Conservation (phyloP, 495 filamentous ascomycete species). For the Mycothermus thermophilus region DNA sequence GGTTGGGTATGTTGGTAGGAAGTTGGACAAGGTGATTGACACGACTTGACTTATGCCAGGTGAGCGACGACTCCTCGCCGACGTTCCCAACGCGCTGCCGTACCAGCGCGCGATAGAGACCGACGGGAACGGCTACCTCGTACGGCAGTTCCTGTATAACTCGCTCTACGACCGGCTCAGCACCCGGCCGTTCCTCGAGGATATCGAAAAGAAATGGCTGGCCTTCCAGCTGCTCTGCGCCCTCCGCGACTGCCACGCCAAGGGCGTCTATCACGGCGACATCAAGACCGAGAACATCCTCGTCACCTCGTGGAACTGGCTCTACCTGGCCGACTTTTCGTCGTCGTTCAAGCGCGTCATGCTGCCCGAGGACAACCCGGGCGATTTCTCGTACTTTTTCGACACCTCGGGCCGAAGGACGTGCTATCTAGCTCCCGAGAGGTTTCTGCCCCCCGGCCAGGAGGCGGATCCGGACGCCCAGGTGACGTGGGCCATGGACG, state of each 20-base stretch:
- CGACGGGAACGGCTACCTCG: conserved; percentile 76
- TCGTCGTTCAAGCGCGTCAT: conserved; percentile 90
- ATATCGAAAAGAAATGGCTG: conserved; percentile 98
- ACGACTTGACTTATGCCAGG: no score
- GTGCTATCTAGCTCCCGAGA: conserved; percentile 93
- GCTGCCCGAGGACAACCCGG: conserved; percentile 91
- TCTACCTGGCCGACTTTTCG: conserved; percentile 93
- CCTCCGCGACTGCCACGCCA: conserved; percentile 77
- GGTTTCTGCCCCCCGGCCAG: conserved; percentile 63
- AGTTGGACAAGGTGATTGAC: no score
- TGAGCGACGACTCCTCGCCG: conserved; percentile 63
- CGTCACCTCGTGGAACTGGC: conserved; percentile 99
- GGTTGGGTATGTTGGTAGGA: no score
- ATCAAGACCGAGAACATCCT: conserved; percentile 96
- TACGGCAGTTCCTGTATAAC: conserved; percentile 93
- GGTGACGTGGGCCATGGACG: conserved; percentile 85
- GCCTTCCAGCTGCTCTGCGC: conserved; percentile 92
- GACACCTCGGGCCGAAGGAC: conserved; percentile 83
- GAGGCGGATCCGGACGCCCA: conserved; percentile 44
- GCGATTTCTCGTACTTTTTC: conserved; percentile 95
- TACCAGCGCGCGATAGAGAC: conserved; percentile 89
- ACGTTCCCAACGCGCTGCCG: conserved; percentile 80
- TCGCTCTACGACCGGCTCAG: conserved; percentile 94
- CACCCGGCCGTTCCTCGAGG: conserved; percentile 91
- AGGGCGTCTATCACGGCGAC: conserved; percentile 91